Percentiles rank a stretch among this genome's conserved stretches.
Evolutionary conservation across 805 yeast species (phyloP).

Genomic region (Wickerhamomyces tratensis): DNA sequence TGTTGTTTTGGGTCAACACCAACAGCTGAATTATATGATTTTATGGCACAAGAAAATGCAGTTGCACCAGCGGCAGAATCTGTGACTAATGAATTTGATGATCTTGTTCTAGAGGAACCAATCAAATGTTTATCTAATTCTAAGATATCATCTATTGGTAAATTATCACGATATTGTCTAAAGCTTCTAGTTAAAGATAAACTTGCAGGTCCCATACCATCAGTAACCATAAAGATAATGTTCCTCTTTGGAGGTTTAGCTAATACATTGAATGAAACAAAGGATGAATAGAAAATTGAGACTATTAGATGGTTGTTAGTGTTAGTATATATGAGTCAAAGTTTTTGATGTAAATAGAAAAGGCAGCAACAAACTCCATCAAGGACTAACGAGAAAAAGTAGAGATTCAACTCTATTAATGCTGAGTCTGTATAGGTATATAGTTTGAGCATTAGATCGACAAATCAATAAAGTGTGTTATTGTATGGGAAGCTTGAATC

Average conservation of each 20-base stretch:
- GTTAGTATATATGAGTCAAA: no score
- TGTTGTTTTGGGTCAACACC: constrained; percentile 59
- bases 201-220: constrained; percentile 94
- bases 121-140: constrained; percentile 59
- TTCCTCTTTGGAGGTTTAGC: constrained; percentile 40
- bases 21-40: constrained; percentile 85
- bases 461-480: no score
- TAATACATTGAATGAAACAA: neutral
- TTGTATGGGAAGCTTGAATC: no score
- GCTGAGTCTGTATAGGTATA: no score
- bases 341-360: no score
- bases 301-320: neutral
- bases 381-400: no score
- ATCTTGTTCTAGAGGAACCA: constrained; percentile 81
- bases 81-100: constrained; percentile 68
- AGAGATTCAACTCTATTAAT: no score
- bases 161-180: constrained; percentile 47
- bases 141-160: constrained; percentile 47
- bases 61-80: constrained; percentile 98
- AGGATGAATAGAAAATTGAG: neutral
- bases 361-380: no score
- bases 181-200: constrained; percentile 71
- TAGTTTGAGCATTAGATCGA: no score
- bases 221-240: constrained; percentile 81
- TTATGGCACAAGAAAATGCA: constrained; percentile 78